Conservation (phyloP, 139 green algal genomes). For the Closterium sp. region DNA sequence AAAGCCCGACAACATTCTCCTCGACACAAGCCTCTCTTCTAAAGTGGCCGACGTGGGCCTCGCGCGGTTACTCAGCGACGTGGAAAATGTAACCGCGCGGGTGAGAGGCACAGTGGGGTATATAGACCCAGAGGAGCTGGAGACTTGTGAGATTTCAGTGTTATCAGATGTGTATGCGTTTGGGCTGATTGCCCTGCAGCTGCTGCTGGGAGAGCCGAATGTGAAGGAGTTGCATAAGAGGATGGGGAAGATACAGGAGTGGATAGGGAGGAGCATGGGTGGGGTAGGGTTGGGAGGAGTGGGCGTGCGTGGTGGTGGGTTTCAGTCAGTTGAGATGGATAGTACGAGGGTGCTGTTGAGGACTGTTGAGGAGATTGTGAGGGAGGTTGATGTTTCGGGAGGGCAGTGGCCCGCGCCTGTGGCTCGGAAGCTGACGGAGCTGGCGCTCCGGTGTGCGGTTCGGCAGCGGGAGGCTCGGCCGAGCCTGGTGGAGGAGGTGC, state of each 20-base stretch:
- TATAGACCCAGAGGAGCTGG: conserved; percentile 43
- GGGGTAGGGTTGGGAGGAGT: not conserved
- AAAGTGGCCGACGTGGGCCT: conserved; percentile 27
- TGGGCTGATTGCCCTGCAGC: conserved; percentile 36
- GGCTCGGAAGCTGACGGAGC: not conserved
- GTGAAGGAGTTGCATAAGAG: not conserved
- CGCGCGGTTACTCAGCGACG: not conserved
- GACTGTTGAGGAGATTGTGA: conserved; percentile 18
- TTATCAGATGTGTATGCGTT: conserved; percentile 31
- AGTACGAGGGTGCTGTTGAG: not conserved
- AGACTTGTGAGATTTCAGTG: not conserved
- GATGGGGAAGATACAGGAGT: not conserved
- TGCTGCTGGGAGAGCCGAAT: conserved; percentile 20
- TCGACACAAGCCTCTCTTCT: conserved; percentile 13
- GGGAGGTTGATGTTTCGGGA: not conserved
- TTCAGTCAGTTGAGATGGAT: not conserved
- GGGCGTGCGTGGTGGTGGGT: not conserved
- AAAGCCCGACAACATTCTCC: conserved; percentile 31
- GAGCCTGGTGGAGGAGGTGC: not conserved
- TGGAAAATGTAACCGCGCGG: conserved; percentile 1
- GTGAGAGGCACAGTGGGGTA: conserved; percentile 37
- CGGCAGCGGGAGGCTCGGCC: not conserved
- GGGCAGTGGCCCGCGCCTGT: not conserved
- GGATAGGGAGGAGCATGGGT: not conserved
- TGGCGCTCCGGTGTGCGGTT: not conserved